Evolutionary conservation across 2,329 filamentous ascomycete genomes (phyloP).

Genomic region (Emericellopsis atlantica): DNA sequence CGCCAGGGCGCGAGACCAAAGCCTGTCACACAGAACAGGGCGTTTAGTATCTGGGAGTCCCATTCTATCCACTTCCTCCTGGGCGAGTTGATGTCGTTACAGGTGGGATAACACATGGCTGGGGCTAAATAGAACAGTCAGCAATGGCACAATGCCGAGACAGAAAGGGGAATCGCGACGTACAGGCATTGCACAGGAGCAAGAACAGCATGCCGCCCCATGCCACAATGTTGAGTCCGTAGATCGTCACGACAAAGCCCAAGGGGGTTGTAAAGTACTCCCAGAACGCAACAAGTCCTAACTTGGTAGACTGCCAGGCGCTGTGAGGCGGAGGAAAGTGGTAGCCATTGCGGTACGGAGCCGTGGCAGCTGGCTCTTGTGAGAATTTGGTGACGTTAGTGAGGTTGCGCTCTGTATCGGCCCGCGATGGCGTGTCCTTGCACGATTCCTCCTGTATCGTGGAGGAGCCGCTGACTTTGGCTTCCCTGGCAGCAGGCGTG

Average conservation of each 20-base stretch:
- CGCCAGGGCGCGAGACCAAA: slow-evolving; percentile 80
- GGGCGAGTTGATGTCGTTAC: slow-evolving; percentile 61
- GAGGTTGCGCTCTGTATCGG: background rate
- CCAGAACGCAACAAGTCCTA: slow-evolving; percentile 51
- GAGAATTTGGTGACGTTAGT: background rate
- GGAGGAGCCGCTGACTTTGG: background rate
- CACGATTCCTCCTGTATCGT: too few relatives aligned
- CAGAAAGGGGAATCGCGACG: slow-evolving; percentile 1
- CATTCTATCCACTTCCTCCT: slow-evolving; percentile 78
- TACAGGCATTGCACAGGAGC: slow-evolving; percentile 57
- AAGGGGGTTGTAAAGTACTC: slow-evolving; percentile 62
- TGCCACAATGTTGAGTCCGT: slow-evolving; percentile 70
- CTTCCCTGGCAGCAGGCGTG: background rate
- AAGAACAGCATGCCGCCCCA: slow-evolving; percentile 91
- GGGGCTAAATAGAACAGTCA: slow-evolving; percentile 24
- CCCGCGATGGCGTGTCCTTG: too few relatives aligned
- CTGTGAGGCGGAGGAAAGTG: slow-evolving; percentile 51
- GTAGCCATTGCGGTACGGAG: slow-evolving; percentile 48
- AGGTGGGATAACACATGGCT: slow-evolving; percentile 59
- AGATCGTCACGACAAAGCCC: slow-evolving; percentile 67
- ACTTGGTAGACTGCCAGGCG: slow-evolving; percentile 43
- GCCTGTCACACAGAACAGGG: slow-evolving; percentile 74
- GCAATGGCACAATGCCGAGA: background rate
- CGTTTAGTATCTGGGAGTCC: slow-evolving; percentile 68
- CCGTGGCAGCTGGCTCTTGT: slow-evolving; percentile 16